Conservation (phyloP, 495 filamentous ascomycete species). For the Xylaria bambusicola region DNA sequence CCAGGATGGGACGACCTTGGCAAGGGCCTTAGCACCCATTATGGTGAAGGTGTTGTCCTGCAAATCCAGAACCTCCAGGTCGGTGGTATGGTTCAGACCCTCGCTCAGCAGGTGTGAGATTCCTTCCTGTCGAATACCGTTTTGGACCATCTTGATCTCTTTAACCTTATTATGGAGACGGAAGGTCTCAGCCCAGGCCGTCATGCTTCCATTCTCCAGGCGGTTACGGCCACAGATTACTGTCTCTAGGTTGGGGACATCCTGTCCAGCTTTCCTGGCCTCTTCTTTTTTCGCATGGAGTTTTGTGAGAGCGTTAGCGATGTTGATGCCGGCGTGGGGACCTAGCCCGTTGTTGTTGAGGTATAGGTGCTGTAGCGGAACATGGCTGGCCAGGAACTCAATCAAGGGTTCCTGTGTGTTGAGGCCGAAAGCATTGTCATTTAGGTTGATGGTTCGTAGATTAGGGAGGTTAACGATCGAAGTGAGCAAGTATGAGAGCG, state of each 20-base stretch:
- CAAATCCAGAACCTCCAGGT: constrained; percentile 76
- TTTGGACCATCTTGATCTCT: constrained; percentile 96
- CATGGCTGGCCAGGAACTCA: constrained; percentile 81
- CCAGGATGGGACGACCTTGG: constrained; percentile 74
- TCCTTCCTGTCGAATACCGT: constrained; percentile 94
- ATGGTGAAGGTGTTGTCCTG: constrained; percentile 97
- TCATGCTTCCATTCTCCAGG: constrained; percentile 94
- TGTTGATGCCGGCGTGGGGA: constrained; percentile 79
- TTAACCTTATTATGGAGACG: constrained; percentile 76
- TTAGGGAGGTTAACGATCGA: constrained; percentile 79
- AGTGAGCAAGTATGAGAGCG: constrained; percentile 79
- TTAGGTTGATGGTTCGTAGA: constrained; percentile 89
- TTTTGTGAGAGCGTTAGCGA: constrained; percentile 80
- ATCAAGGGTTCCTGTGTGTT: constrained; percentile 83
- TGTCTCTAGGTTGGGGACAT: constrained; percentile 82
- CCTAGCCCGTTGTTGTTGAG: constrained; percentile 99
- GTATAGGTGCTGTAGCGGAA: constrained; percentile 86
- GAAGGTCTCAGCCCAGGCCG: constrained; percentile 86
- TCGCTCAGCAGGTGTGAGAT: constrained; percentile 74
- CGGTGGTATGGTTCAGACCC: constrained; percentile 67
- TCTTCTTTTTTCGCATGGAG: constrained; percentile 75
- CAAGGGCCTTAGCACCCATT: constrained; percentile 75
- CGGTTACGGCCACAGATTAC: constrained; percentile 95
- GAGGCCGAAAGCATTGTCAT: constrained; percentile 96
- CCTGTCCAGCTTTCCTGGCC: constrained; percentile 63